phyloP scores from a whole-genome alignment of 805 yeast species.

The Wickerhamiella azymoides region DNA sequence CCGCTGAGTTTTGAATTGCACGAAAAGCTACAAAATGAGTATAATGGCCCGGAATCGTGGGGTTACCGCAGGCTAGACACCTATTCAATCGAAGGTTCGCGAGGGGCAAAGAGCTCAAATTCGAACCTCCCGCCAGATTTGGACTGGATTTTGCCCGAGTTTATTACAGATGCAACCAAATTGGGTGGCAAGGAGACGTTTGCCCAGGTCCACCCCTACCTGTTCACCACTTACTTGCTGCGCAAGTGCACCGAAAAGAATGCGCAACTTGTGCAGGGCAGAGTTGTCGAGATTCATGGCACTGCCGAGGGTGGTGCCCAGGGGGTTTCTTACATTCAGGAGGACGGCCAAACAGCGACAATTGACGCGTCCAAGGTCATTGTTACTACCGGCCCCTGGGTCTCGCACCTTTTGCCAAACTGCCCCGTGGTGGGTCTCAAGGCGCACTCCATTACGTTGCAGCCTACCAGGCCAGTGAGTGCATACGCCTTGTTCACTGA shows the following conservation, averaged over 20 bases:
- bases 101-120: conserved; percentile 3
- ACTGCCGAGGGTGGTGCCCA: conserved; percentile 25
- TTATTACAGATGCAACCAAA: conserved; percentile 60
- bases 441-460: conserved; percentile 87
- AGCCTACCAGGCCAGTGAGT: conserved; percentile 69
- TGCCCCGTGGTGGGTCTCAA: conserved; percentile 90
- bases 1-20: conserved; percentile 78
- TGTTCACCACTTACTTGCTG: conserved; percentile 73
- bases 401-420: conserved; percentile 74
- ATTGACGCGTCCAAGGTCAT: conserved; percentile 65
- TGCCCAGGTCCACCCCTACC: conserved; percentile 93
- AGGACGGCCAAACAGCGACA: neutral
- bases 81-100: conserved; percentile 61
- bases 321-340: conserved; percentile 14
- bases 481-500: conserved; percentile 94
- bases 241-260: conserved; percentile 66
- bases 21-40: conserved; percentile 63
- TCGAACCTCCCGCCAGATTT: conserved; percentile 35
- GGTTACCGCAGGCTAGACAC: conserved; percentile 85
- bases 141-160: conserved; percentile 57
- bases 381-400: conserved; percentile 92
- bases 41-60: conserved; percentile 79
- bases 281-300: conserved; percentile 51
- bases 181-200: conserved; percentile 79
- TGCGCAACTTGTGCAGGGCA: conserved; percentile 75